Conservation (phyloP, 495 filamentous ascomycete genomes). For the Pyrenula aspistea region DNA sequence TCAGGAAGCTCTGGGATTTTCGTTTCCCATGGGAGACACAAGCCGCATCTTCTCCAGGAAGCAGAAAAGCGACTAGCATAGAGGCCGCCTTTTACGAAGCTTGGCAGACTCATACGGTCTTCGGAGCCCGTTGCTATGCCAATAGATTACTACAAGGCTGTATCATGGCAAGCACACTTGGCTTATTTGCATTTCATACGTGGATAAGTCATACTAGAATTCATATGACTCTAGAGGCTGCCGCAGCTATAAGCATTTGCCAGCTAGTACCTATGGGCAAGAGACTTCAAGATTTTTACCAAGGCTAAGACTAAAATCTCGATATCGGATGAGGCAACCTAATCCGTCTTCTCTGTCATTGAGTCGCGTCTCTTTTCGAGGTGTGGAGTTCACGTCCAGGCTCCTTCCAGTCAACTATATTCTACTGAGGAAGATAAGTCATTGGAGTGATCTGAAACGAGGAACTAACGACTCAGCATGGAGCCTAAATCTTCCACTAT, state of each 20-base stretch:
- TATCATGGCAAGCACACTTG: neutral
- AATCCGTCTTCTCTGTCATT: too few relatives aligned
- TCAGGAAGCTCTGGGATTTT: slow-evolving; percentile 24
- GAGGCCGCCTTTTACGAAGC: neutral
- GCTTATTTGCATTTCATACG: neutral
- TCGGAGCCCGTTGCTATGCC: neutral
- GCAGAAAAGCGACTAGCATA: slow-evolving; percentile 4
- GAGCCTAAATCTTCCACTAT: neutral
- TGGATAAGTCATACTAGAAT: neutral
- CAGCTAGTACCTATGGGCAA: neutral
- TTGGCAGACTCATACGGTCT: neutral
- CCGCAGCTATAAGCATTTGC: neutral
- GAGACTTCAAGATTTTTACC: neutral
- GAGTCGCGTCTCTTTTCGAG: neutral
- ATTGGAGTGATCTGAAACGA: neutral
- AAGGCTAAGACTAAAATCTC: neutral
- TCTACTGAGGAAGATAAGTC: neutral
- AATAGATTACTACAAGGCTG: neutral
- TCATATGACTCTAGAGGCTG: neutral
- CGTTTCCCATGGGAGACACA: slow-evolving; percentile 34
- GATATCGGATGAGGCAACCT: too few relatives aligned
- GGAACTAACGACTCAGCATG: neutral
- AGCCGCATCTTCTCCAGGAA: slow-evolving; percentile 25
- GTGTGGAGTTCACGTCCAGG: neutral
- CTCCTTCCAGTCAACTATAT: neutral